Base-by-base conservation (phyloP, 1,139 yeast genomes). In the Blastobotrys persicus region DNA sequence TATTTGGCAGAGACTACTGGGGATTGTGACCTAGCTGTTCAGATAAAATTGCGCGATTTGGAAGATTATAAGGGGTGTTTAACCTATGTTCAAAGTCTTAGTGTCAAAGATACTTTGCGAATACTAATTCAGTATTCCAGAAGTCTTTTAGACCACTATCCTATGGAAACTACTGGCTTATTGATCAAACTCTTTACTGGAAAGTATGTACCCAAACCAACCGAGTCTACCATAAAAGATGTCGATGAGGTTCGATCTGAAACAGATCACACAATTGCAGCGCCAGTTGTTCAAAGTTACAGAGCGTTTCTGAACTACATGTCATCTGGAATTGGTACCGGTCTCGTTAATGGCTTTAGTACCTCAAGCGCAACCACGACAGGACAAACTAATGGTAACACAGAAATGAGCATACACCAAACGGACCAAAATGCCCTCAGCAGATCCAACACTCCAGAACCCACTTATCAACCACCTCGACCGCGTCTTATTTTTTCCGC, bases 141-240 rank as follows among this genome's bases (percentile, higher is more conserved):
- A 52, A 65, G 71, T 0, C 69, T 92, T 33, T 71, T 92, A 44
- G 86, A 85, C 46, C 66, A 74, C 46, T 70, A 80, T 42, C 98
- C 98, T 0, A 78, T 85, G 52, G 91, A 85, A 53, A 85, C 96
- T 0, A 89, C 96, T 0, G 83, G 84, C 38, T 68, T 92, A 40
- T 72, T 91, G 49, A 91, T 92, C 50, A 85, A 86, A 39, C 85
- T 91, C 1, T 92, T 92, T 64, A 91, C 98, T 0, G 98, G 98
- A 0, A 81, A 79, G 51, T 92, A 84, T 62, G 69, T 69, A 16
- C 86, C 92, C 0, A 58, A 59, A 7, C 54, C 55, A 9, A 45
- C 49, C 19, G 60, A 59, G 41, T 48, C 55, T 9, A 53, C 52
- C 38, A 49, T 28, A 31, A 31, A 46, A 41, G 31, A 43, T 45